A percentile compares a stretch with the other conserved stretches of the same genome.
Conservation (phyloP, 106 monocot species). For the Hemerocallis citrina region DNA sequence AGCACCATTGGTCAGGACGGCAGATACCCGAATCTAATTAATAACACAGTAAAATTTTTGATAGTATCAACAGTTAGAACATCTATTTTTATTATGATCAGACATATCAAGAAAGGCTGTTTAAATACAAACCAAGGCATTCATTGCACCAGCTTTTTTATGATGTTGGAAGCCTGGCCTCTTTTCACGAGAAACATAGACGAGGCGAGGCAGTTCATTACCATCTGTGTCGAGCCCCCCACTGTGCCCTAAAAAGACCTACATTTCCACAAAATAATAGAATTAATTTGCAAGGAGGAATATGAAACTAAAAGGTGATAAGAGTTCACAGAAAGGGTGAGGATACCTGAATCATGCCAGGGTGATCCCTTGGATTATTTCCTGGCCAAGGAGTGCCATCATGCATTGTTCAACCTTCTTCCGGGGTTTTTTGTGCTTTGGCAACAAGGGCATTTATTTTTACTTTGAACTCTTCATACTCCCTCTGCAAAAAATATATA, state of each 20-base stretch:
- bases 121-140: constrained; percentile 58
- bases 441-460: constrained; percentile 89
- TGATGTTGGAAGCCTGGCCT: constrained; percentile 89
- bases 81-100: background rate
- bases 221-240: constrained; percentile 84
- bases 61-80: background rate
- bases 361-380: constrained; percentile 89
- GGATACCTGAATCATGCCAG: constrained; percentile 89
- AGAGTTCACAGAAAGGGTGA: background rate
- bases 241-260: constrained; percentile 92
- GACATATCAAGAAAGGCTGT: background rate
- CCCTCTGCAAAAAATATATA: too few relatives aligned
- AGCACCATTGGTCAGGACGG: constrained; percentile 46
- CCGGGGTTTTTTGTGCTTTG: constrained; percentile 85
- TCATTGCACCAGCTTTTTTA: constrained; percentile 96
- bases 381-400: constrained; percentile 96
- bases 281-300: background rate
- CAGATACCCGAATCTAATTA: constrained; percentile 50
- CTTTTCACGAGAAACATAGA: constrained; percentile 95
- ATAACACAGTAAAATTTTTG: background rate
- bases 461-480: constrained; percentile 93
- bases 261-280: background rate
- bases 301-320: too few relatives aligned
- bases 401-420: constrained; percentile 93
- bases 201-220: constrained; percentile 82